These are phyloP conservation scores for Phoenix roebelenii DNA, from an alignment of 176 grass and related monocot species.

Conservation along the genomic window DNA sequence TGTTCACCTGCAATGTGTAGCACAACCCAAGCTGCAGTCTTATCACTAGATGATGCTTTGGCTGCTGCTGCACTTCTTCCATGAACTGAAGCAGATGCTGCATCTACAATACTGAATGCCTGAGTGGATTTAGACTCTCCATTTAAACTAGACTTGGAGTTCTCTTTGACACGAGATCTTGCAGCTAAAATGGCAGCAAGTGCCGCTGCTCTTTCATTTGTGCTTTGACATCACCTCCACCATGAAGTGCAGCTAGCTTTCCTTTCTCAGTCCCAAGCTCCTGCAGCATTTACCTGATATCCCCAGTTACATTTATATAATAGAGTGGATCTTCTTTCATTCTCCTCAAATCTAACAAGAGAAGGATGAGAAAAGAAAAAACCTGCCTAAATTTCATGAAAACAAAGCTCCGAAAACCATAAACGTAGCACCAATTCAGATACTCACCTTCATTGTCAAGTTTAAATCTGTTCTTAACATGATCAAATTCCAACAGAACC, in stretches of 20 bases:
- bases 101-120: constrained; percentile 94
- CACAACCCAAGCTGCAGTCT: constrained; percentile 82
- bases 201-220: constrained; percentile 84
- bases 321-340: constrained; percentile 92
- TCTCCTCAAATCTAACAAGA: constrained; percentile 50
- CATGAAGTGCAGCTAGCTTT: constrained; percentile 62
- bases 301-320: constrained; percentile 88
- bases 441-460: constrained; percentile 72
- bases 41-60: constrained; percentile 70
- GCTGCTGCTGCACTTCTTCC: constrained; percentile 84
- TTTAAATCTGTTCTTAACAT: constrained; percentile 81
- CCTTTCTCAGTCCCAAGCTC: constrained; percentile 92
- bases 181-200: constrained; percentile 53
- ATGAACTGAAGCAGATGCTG: constrained; percentile 91
- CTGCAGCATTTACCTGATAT: constrained; percentile 90
- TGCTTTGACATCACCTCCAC: constrained; percentile 80
- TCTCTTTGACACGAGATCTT: constrained; percentile 20
- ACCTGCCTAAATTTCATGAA: not conserved
- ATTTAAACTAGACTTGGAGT: constrained; percentile 32
- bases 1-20: constrained; percentile 79
- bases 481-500: constrained; percentile 74
- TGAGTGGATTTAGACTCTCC: constrained; percentile 50
- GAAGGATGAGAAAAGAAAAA: not conserved
- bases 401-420: no score
- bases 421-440: constrained; percentile 4